Evolutionary conservation across 495 filamentous ascomycete genomes (phyloP).

Genomic region (Neurospora tetraspora): DNA sequence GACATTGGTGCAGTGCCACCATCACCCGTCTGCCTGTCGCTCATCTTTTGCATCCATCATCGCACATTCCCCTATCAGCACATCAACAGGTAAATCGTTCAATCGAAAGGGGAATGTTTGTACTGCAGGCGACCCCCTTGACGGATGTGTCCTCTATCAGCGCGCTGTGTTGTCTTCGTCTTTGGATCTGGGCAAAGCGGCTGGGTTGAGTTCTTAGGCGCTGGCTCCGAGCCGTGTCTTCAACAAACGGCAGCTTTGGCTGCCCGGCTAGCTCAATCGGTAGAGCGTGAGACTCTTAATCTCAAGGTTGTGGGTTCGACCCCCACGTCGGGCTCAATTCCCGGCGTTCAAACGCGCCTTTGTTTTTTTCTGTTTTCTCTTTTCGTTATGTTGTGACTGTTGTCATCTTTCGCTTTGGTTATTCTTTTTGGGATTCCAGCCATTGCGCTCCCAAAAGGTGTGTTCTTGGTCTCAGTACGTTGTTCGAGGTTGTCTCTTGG

Average conservation of each 20-base stretch:
- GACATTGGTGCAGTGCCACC: background rate
- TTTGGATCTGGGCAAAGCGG: background rate
- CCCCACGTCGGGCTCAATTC: background rate
- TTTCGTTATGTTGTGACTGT: too few relatives aligned
- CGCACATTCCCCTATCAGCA: background rate
- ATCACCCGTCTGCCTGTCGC: background rate
- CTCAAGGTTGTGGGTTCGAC: background rate
- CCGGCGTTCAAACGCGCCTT: background rate
- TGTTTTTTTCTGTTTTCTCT: too few relatives aligned
- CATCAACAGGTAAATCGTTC: background rate
- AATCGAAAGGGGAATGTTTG: background rate
- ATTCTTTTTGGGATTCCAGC: background rate
- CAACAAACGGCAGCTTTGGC: background rate
- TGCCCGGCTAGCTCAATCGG: constrained; percentile 56
- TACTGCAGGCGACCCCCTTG: background rate
- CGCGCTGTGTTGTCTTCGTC: background rate
- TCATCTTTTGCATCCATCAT: background rate
- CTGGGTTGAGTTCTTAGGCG: background rate
- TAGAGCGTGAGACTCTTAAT: constrained; percentile 66
- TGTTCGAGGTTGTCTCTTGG: background rate
- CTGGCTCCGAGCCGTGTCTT: background rate
- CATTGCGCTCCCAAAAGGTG: background rate
- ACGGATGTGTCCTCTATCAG: background rate
- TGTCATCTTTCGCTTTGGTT: too few relatives aligned
- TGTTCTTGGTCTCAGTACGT: background rate